A percentile compares a stretch with the other conserved stretches of the same genome.
Conservation (phyloP, 2,329 filamentous ascomycete genomes). For the Rachicladosporium sp. region DNA sequence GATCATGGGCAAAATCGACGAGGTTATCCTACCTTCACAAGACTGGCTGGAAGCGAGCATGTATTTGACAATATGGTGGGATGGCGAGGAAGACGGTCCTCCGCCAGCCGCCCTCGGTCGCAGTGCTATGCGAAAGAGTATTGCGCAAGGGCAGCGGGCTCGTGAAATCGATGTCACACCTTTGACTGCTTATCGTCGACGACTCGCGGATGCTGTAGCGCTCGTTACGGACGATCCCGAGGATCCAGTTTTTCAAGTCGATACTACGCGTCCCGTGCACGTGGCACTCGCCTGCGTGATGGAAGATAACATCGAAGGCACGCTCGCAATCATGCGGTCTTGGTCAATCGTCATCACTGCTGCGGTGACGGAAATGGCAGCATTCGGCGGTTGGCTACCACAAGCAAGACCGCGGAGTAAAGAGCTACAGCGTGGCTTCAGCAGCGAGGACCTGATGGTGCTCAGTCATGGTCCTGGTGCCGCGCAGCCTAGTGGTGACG, state of each 20-base stretch:
- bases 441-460: conserved; percentile 74
- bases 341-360: conserved; percentile 74
- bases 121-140: conserved; percentile 25
- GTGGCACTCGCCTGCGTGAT: conserved; percentile 72
- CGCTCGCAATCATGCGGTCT: conserved; percentile 58
- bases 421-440: conserved; percentile 48
- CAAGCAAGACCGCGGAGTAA: conserved; percentile 39
- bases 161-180: conserved; percentile 39
- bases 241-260: conserved; percentile 57
- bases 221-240: conserved; percentile 50
- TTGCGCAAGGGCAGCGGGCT: conserved; percentile 23
- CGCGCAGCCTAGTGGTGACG: conserved; percentile 39
- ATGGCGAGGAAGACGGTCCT: conserved; percentile 54
- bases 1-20: conserved; percentile 60
- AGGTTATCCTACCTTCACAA: conserved; percentile 64
- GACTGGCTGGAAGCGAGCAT: conserved; percentile 89
- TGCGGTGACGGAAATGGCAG: conserved; percentile 71
- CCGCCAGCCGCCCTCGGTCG: conserved; percentile 32
- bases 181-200: conserved; percentile 58
- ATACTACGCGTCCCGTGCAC: conserved; percentile 63
- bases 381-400: conserved; percentile 72
- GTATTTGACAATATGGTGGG: conserved; percentile 82
- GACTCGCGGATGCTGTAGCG: conserved; percentile 59
- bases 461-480: conserved; percentile 53
- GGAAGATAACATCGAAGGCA: conserved; percentile 67